phyloP scores from a whole-genome alignment of 2,329 filamentous ascomycete genomes.

The Penicillium corylophilum region DNA sequence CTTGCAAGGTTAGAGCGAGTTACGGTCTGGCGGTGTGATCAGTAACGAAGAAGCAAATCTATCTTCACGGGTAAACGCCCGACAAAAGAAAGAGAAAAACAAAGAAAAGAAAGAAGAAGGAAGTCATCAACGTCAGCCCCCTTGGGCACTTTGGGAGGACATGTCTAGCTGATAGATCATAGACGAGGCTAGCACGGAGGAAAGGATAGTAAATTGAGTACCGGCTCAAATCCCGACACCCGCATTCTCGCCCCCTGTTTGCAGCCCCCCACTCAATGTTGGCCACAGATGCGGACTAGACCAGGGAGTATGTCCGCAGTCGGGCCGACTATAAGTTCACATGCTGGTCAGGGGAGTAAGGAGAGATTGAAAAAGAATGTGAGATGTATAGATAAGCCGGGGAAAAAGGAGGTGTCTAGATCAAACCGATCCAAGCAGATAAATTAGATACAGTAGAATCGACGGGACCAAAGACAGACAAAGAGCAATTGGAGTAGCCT shows the following conservation, averaged over 20 bases:
- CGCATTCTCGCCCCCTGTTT: constrained; percentile 6
- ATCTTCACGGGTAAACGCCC: background rate
- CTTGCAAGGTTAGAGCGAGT: background rate
- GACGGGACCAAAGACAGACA: background rate
- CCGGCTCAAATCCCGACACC: background rate
- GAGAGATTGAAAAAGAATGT: background rate
- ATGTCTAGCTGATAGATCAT: too few relatives aligned
- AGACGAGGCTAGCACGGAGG: background rate
- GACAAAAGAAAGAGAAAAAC: too few relatives aligned
- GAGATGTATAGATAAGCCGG: background rate
- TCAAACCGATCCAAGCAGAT: too few relatives aligned
- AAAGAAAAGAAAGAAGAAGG: too few relatives aligned
- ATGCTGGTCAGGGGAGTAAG: background rate
- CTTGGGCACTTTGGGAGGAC: too few relatives aligned
- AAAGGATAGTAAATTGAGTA: background rate
- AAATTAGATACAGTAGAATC: background rate
- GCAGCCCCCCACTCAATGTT: background rate
- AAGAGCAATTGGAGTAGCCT: constrained; percentile 10
- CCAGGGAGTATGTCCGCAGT: constrained; percentile 1
- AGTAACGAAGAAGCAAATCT: background rate
- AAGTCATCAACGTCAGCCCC: too few relatives aligned
- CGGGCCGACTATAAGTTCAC: constrained; percentile 3
- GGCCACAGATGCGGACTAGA: constrained; percentile 1
- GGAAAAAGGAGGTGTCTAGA: too few relatives aligned
- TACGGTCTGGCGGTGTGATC: background rate